Percentiles rank a stretch among this genome's conserved stretches.
phyloP scores from a whole-genome alignment of 257 asterid species.

The Capsicum chinense region DNA sequence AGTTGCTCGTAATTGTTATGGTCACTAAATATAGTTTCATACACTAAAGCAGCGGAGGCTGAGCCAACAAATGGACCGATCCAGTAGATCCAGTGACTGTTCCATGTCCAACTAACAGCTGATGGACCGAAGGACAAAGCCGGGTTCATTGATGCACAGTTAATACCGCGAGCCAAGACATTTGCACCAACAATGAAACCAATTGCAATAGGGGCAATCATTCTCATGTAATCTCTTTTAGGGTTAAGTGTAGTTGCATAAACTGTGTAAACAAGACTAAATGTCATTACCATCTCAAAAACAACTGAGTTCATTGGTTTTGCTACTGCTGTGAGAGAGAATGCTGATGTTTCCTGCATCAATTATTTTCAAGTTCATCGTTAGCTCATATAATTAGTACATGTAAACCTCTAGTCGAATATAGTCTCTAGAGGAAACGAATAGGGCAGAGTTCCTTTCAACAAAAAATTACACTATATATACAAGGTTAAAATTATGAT shows the following conservation, averaged over 20 bases:
- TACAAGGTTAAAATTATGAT: no score
- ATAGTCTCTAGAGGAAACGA: no score
- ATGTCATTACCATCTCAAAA: not conserved
- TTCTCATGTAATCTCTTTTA: conserved; percentile 72
- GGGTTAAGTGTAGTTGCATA: conserved; percentile 75
- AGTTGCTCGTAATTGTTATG: conserved; percentile 57
- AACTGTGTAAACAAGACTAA: not conserved
- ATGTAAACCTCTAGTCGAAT: no score
- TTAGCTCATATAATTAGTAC: no score
- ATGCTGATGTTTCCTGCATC: conserved; percentile 68
- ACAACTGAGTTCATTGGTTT: conserved; percentile 49
- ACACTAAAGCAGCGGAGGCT: conserved; percentile 63
- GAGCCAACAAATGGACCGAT: conserved; percentile 72
- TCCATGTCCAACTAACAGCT: conserved; percentile 78
- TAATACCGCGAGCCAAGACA: conserved; percentile 79
- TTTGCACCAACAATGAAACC: conserved; percentile 86
- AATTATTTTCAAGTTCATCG: not conserved
- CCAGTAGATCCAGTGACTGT: conserved; percentile 84
- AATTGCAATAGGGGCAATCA: conserved; percentile 76
- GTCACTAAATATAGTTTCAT: conserved; percentile 57
- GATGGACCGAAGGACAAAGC: conserved; percentile 87
- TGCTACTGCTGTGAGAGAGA: conserved; percentile 63
- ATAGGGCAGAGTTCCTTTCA: no score
- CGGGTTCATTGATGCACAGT: conserved; percentile 85
- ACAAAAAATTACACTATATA: no score